Percentiles rank a stretch among this genome's conserved stretches.
phyloP scores from a whole-genome alignment of 75 land plant species.

The Cunninghamia lanceolata region DNA sequence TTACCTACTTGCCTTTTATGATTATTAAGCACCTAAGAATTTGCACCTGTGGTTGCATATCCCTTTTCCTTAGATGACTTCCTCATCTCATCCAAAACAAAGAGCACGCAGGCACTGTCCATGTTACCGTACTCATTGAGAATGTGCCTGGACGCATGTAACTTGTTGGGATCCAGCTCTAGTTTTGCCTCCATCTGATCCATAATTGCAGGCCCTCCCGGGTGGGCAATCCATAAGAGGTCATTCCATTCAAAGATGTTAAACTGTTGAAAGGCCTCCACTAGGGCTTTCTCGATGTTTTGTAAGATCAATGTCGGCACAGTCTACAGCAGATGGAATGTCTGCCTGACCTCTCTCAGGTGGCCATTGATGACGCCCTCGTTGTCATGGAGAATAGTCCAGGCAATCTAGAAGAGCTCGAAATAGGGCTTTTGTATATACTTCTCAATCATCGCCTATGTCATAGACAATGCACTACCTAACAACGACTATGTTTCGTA shows the following conservation, averaged over 20 bases:
- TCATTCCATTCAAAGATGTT: constrained; percentile 19
- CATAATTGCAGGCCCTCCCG: constrained; percentile 32
- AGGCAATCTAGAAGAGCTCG: constrained; percentile 19
- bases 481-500: no score
- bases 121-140: constrained; percentile 25
- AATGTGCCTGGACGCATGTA: constrained; percentile 17
- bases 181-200: constrained; percentile 11
- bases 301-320: constrained; percentile 26
- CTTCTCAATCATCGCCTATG: no score
- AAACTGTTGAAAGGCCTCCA: constrained; percentile 3
- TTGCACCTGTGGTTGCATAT: no score
- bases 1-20: no score
- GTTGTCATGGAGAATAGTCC: constrained; percentile 21
- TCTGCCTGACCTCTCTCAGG: constrained; percentile 24
- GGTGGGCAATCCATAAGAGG: constrained; percentile 35
- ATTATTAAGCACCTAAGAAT: no score
- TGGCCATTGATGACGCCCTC: constrained; percentile 27
- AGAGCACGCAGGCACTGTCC: constrained; percentile 26
- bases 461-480: no score
- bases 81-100: constrained; percentile 18
- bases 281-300: constrained; percentile 13
- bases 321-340: constrained; percentile 26
- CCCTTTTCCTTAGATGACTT: no score
- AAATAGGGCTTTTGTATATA: no score
- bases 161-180: constrained; percentile 5